Base-by-base conservation (phyloP, 192 early-diverging fungal species). In the Coemansia sp. region DNA sequence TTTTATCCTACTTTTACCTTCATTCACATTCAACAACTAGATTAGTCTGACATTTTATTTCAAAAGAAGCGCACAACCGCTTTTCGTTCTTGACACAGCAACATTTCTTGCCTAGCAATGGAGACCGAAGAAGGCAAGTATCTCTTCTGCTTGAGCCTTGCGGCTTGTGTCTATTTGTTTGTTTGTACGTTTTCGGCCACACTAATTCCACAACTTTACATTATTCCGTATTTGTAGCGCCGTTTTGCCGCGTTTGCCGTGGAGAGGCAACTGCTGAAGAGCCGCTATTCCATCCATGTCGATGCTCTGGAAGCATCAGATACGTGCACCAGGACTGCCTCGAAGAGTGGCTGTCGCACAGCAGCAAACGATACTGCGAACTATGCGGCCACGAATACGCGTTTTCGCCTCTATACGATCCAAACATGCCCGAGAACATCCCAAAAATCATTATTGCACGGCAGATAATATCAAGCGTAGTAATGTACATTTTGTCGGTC, bases 241-340 rank as follows among this genome's bases (percentile, higher is more conserved):
- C 88, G 67, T 89, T 93, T 66, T 94, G 92, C 81, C 88, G 92
- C 70, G 91, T 94, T 29, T 94, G 92, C 58, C 88, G 92, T 39
- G 84, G 85, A 40, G 90, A 89, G 62, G 86, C 78, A 39, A 93
- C 92, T 10, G 75, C 82, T 10, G 87, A 91, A 9, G 89, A 96
- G 66, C 95, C 92, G 33, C 85, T 98, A 46, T 96, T 90, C 72
- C 86, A 93, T 75, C 96, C 96, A 8, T 98, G 96, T 82, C 93
- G 94, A 77, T 98, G 96, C 82, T 90, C 94, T 21, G 96, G 96
- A 15, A 93, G 91, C 71, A 98, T 98, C 77, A 87, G 88, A 68
- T 94, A 88, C 79, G 91, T 98, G n/a, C 96, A 98, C 81, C 94
- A 96, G 74, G 85, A 89, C 46, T 96, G 80, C 65, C 78, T 95